Evolutionary conservation across 2,329 filamentous ascomycete genomes (phyloP).

Genomic region (Boeremia exigua): DNA sequence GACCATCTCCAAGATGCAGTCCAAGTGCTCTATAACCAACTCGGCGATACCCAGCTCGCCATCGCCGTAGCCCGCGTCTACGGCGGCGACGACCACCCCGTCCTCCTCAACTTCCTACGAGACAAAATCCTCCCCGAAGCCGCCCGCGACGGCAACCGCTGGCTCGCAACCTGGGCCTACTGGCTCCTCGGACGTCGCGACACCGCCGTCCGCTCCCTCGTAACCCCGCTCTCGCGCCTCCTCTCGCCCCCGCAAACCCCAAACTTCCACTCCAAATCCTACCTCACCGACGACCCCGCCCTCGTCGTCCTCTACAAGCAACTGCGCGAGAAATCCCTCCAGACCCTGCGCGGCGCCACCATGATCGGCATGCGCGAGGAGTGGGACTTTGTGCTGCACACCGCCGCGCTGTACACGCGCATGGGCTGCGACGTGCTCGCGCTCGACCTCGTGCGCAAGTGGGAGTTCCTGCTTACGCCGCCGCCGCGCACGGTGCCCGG

Average conservation of each 20-base stretch:
- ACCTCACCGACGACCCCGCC: conserved; percentile 88
- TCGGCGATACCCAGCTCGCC: conserved; percentile 88
- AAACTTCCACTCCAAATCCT: conserved; percentile 76
- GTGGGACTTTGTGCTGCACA: conserved; percentile 89
- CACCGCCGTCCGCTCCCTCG: conserved; percentile 81
- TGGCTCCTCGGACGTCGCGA: conserved; percentile 86
- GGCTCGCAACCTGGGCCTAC: conserved; percentile 95
- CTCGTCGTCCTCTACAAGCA: conserved; percentile 87
- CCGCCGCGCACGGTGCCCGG: conserved; percentile 25
- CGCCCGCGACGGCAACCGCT: conserved; percentile 82
- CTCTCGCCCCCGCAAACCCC: conserved; percentile 72
- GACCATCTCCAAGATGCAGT: conserved; percentile 85
- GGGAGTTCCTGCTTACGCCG: conserved; percentile 73
- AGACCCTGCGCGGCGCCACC: conserved; percentile 83
- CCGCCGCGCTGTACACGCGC: conserved; percentile 80
- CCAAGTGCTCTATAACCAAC: conserved; percentile 82
- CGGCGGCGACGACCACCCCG: conserved; percentile 79
- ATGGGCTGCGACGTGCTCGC: conserved; percentile 95
- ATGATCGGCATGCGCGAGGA: conserved; percentile 80
- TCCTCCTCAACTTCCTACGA: conserved; percentile 75
- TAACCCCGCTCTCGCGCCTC: conserved; percentile 79
- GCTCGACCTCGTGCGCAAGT: conserved; percentile 80
- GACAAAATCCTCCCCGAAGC: conserved; percentile 81
- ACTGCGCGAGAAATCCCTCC: conserved; percentile 78
- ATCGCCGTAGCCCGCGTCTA: conserved; percentile 88